Base-by-base conservation (phyloP, 495 filamentous ascomycete species). In the Aspergillus olivimuriae region DNA sequence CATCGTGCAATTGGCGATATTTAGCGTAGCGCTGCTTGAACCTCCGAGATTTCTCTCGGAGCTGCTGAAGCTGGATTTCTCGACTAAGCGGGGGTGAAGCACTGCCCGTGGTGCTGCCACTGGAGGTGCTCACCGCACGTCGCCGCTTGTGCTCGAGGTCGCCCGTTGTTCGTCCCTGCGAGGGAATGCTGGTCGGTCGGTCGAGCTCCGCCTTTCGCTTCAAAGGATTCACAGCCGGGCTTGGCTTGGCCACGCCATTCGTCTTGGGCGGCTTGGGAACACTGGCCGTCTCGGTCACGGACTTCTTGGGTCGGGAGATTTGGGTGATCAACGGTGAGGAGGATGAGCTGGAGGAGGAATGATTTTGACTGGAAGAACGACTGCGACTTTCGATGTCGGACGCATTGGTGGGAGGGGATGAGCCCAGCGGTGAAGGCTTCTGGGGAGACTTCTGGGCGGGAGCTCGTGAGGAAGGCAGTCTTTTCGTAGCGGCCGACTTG, bases 371-470 rank as follows among this genome's bases (percentile, higher is more conserved):
- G 31, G 69, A 67, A 26, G 68, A 65, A 16, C 65, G 62, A 40
- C 48, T 66, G 44, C 62, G 63, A 35, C 58, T 58, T 20, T 66
- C 76, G 16, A 82, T 52, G 41, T 87, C 82, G 3, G 83, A 86
- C 4, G 80, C 81, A 60, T 87, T 88, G 12, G 82, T 79, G 2
- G 83, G 84, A 16, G 84, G 84, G n/a, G 84, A 87, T 3, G 81
- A 80, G 18, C 79, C 82, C 28, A 87, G 72, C 3, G 83, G 83
- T 4, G 85, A 87, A 0, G 84, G 85, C 50, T 89, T 90, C 44
- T 75, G 70, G 1, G 82, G 81, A 3, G 82, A 84, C 42, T 53
- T 57, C 22, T 44, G 42, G 6, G 67, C 76, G 9, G 68, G 56
- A 20, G 51, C 35, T 26, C 72, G 69, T 9, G 71, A 60, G 19